phyloP scores from a whole-genome alignment of 352 stramenopile species.

The Phytopythium ostracodes region DNA sequence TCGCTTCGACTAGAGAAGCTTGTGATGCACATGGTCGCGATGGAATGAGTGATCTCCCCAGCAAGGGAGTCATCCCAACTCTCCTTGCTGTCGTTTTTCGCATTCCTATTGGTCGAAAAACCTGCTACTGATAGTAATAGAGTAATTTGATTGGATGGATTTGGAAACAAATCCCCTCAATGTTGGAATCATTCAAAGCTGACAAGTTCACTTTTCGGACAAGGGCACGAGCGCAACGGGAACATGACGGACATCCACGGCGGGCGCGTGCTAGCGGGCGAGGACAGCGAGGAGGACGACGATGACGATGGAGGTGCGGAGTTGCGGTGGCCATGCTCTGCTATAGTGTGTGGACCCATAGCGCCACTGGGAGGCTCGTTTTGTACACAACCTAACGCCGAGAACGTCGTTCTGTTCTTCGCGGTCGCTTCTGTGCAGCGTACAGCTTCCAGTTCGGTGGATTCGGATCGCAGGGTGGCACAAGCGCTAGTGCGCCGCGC shows the following conservation, averaged over 20 bases:
- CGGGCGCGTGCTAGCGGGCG: slow-evolving; percentile 63
- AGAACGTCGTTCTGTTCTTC: not conserved
- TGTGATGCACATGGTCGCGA: too few relatives aligned
- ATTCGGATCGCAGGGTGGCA: slow-evolving; percentile 21
- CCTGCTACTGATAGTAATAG: not conserved
- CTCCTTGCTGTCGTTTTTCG: too few relatives aligned
- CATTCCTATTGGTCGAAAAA: slow-evolving; percentile 1
- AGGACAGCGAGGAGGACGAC: slow-evolving; percentile 81
- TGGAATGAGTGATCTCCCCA: too few relatives aligned
- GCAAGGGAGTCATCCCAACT: too few relatives aligned
- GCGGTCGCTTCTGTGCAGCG: slow-evolving; percentile 9
- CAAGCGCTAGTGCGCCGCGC: slow-evolving; percentile 13
- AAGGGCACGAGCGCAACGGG: not conserved
- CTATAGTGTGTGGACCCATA: not conserved
- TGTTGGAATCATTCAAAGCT: not conserved
- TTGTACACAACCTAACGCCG: not conserved
- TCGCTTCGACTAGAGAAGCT: not conserved
- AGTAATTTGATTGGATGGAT: slow-evolving; percentile 11
- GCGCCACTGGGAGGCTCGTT: not conserved
- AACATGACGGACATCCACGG: slow-evolving; percentile 55
- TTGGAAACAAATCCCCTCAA: slow-evolving; percentile 3
- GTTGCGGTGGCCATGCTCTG: slow-evolving; percentile 5
- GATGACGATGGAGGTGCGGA: slow-evolving; percentile 54
- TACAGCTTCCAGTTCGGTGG: slow-evolving; percentile 54
- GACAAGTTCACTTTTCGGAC: not conserved